Evolutionary conservation across 768 basidiomycete species (phyloP).

Genomic region (Piloderma croceum): DNA sequence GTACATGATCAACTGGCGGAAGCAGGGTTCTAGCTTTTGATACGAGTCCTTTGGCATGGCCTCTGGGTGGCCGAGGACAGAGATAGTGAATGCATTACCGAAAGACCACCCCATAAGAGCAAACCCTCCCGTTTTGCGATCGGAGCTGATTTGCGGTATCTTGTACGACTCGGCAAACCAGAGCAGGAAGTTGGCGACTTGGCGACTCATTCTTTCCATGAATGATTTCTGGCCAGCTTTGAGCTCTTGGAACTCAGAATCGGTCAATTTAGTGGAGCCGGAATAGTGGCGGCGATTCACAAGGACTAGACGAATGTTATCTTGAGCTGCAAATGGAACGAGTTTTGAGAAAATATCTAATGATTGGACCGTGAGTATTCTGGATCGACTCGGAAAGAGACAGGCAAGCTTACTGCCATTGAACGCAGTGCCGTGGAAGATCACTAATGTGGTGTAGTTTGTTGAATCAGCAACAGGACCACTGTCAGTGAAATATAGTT

Average conservation of each 20-base stretch:
- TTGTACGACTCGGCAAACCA: constrained; percentile 8
- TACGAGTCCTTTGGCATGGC: not conserved
- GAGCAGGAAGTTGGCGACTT: not conserved
- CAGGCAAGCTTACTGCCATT: constrained; percentile 24
- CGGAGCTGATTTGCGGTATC: constrained; percentile 21
- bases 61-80: not conserved
- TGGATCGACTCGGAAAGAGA: too few species aligned
- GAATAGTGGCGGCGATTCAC: constrained; percentile 31
- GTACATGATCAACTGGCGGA: constrained; percentile 3
- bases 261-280: constrained; percentile 21
- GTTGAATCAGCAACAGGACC: too few species aligned
- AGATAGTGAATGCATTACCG: not conserved
- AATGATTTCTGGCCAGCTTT: not conserved
- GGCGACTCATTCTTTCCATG: not conserved
- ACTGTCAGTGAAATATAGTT: too few species aligned
- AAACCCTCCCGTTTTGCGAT: constrained; percentile 2
- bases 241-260: not conserved
- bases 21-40: constrained; percentile 2
- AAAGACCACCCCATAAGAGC: constrained; percentile 4
- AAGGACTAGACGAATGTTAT: constrained; percentile 25
- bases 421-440: constrained; percentile 32
- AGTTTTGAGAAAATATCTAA: constrained; percentile 12
- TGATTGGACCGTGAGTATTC: not conserved
- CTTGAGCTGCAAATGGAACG: too few species aligned
- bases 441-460: constrained; percentile 32